Evolutionary conservation across 371 early-diverging fungal species (phyloP), one percentile per base, ranked within the genome.

Genomic region (Mucor piriformis): DNA sequence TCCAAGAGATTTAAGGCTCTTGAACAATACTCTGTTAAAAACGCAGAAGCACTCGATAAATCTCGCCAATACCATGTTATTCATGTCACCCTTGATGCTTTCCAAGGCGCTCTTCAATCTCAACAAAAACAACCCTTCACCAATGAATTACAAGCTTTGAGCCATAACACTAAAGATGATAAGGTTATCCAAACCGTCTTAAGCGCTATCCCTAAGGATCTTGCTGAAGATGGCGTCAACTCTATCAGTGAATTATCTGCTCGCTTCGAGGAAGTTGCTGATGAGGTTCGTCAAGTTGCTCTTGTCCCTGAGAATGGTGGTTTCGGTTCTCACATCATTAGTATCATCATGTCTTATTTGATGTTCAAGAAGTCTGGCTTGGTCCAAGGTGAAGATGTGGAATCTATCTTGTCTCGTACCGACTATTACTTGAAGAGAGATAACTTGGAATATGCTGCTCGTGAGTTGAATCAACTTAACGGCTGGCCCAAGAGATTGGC

Each of bases 401-500:
- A 96, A 59, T 77, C 93, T 6, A 71, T 94, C 23, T 70, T 95
- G 50, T 84, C 94, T 6, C 83, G 96, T 47, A 70, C 90, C 15
- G 81, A 88, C 58, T 84, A 82, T 67, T 88, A 88, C 66, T 73
- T 96, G 61, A 66, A 73, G 61, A 79, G 82, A 57, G 84, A 84
- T 27, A 89, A 95, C 67, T 66, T 96, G 60, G 95, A 96, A 48
- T 69, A 68, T 38, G 95, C 95, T 13, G 74, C 92, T 16, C 82
- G 96, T 59, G 95, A 96, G 73, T 63, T 95, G 61, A 96, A 96
- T 75, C 93, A 92, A 72, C 77, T 96, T 38, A 76, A 72, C 56
- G 95, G 96, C 8, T 96, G 96, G 96, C 86, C 92, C 15, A 90
- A 88, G 75, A 78, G 72, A 67, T 74, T 96, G 46, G 92, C 93